These are phyloP conservation scores for Microascus cirrosus DNA, from an alignment of 2,329 filamentous ascomycete genomes.

Conservation along the genomic window DNA sequence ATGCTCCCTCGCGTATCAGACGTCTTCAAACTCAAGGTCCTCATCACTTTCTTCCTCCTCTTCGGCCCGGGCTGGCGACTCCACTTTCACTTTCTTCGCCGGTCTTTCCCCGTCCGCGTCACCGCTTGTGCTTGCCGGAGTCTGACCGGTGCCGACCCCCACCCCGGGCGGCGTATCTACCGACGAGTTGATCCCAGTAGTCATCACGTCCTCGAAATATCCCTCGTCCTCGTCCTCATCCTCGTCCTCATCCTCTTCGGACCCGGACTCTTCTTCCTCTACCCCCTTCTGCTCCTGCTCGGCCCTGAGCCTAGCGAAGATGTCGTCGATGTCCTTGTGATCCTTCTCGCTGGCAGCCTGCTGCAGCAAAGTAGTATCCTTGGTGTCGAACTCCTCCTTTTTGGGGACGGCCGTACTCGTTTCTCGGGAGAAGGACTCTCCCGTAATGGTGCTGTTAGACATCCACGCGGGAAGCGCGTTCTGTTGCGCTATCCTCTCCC, in stretches of 20 bases:
- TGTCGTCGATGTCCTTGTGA: conserved; percentile 49
- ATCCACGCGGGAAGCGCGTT: conserved; percentile 65
- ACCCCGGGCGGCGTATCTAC: conserved; percentile 18
- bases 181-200: conserved; percentile 19
- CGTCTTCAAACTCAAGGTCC: conserved; percentile 49
- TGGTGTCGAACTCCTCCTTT: conserved; percentile 33
- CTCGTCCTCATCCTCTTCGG: conserved; percentile 17
- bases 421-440: conserved; percentile 41
- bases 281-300: conserved; percentile 34
- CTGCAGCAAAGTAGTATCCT: conserved; percentile 27
- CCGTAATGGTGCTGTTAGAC: conserved; percentile 57
- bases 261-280: conserved; percentile 13
- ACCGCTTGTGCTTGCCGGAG: background rate
- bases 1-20: conserved; percentile 16
- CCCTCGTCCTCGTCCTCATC: conserved; percentile 20
- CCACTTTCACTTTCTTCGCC: conserved; percentile 51
- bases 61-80: conserved; percentile 27
- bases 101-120: conserved; percentile 20
- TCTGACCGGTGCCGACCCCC: conserved; percentile 10
- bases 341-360: conserved; percentile 36
- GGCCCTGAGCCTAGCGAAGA: conserved; percentile 55
- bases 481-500: conserved; percentile 54
- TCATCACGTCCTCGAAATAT: conserved; percentile 39
- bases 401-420: conserved; percentile 19
- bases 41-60: conserved; percentile 40